Evolutionary conservation across 2,329 filamentous ascomycete genomes (phyloP).

Genomic region (Lecanosticta acicola): DNA sequence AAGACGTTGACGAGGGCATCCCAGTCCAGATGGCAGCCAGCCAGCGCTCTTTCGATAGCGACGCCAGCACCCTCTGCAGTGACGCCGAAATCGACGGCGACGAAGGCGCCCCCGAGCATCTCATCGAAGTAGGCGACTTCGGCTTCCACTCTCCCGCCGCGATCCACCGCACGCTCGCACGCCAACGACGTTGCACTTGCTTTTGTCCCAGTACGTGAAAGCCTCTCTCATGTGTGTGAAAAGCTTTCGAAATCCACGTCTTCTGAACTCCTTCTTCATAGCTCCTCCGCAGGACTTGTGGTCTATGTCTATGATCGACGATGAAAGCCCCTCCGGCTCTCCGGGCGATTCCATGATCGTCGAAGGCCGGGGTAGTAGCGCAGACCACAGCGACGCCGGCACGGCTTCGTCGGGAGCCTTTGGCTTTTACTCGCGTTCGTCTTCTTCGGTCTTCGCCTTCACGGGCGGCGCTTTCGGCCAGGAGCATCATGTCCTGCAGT

Average conservation of each 20-base stretch:
- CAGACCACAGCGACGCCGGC: slow-evolving; percentile 1
- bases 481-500: neutral
- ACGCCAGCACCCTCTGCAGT: neutral
- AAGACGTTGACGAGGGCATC: neutral
- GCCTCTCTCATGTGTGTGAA: neutral
- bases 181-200: slow-evolving; percentile 4
- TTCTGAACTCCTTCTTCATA: neutral
- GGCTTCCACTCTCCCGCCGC: neutral
- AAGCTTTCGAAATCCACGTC: too few species aligned
- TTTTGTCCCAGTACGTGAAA: neutral
- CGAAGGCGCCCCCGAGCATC: slow-evolving; percentile 5
- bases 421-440: slow-evolving; percentile 2
- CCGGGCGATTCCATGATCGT: slow-evolving; percentile 6
- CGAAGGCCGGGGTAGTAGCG: slow-evolving; percentile 3
- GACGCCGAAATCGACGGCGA: slow-evolving; percentile 1
- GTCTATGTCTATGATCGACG: neutral
- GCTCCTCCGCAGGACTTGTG: neutral
- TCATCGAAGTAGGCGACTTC: slow-evolving; percentile 11
- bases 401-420: slow-evolving; percentile 5
- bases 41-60: neutral
- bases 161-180: slow-evolving; percentile 1
- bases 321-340: neutral
- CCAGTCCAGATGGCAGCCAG: neutral
- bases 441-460: slow-evolving; percentile 4
- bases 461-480: neutral